Base-by-base conservation (phyloP, 176 grass and related monocot species). In the Pharus latifolius region DNA sequence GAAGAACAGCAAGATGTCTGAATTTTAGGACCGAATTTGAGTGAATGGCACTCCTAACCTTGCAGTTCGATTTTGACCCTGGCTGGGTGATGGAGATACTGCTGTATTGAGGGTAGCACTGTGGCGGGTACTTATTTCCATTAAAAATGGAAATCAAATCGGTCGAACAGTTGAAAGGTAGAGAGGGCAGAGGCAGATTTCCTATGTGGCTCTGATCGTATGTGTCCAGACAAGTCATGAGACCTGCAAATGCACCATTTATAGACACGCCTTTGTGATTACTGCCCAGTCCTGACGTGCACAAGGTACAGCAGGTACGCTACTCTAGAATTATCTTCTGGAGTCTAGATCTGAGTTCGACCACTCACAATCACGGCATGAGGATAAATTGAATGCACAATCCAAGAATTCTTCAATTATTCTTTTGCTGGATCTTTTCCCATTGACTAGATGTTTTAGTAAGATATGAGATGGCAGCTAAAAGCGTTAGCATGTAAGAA, bases 161-260 rank as follows among this genome's bases (percentile, higher is more conserved):
- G 17, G 51, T 13, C 40, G 60, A 84, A 57, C 42, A 34, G 74
- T 63, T 77, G 49, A 59, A 57, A 4, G 53, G 68, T 50, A 27
- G 75, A 29, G 47, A 67, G 60, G 41, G 42, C 28, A 31, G 22
- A 70, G 12, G 24, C 29, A 35, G 28, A 18, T 68, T 80, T 41
- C 27, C 34, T 60, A 27, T 33, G 26, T n/a, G n/a, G n/a, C 60
- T 26, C 35, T 53, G 75, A 67, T 14, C 43, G 56, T 51, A 28
- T 53, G 41, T 48, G 16, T 28, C 14, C 8, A 33, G 25, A 2
- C 52, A 10, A 33, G 31, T 23, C 42, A 30, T 49, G 63, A 49
- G 17, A 48, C 50, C 56, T 49, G 27, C 17, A 49, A 49, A 41
- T 44, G 29, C 49, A 27, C 49, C 73, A 71, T 78, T 72, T 48